Evolutionary conservation across 441 rosid genomes (phyloP).

Genomic region (Pelargonium cotyledonis): DNA sequence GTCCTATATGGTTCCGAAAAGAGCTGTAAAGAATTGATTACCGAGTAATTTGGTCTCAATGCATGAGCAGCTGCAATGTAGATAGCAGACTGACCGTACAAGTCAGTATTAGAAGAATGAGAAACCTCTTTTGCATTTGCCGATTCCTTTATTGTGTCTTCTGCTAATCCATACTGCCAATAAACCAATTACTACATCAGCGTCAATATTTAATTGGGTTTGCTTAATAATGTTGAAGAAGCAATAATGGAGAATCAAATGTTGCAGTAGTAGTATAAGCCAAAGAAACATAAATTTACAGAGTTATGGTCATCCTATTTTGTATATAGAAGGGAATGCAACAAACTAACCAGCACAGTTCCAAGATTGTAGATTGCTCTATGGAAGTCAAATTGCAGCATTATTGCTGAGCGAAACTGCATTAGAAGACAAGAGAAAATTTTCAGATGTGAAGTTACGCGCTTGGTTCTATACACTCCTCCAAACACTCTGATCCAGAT

Average conservation of each 20-base stretch:
- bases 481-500: conserved; percentile 27
- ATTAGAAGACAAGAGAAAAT: conserved; percentile 22
- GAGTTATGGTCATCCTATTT: not conserved
- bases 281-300: conserved; percentile 8
- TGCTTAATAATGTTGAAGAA: not conserved
- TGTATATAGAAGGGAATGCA: conserved; percentile 18
- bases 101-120: conserved; percentile 48
- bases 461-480: conserved; percentile 24
- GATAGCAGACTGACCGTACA: conserved; percentile 94
- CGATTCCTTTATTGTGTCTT: conserved; percentile 79
- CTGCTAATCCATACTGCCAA: conserved; percentile 94
- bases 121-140: conserved; percentile 60
- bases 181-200: conserved; percentile 10
- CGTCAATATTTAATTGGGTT: not conserved
- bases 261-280: not conserved
- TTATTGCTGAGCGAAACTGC: conserved; percentile 96
- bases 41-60: conserved; percentile 91
- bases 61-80: conserved; percentile 99
- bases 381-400: conserved; percentile 93
- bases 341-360: conserved; percentile 79
- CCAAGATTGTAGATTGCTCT: conserved; percentile 98
- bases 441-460: conserved; percentile 23
- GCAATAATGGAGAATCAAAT: not conserved
- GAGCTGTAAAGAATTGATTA: conserved; percentile 19
- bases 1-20: conserved; percentile 5